A percentile compares a stretch with the other conserved stretches of the same genome.
These are phyloP conservation scores for Exsudoporus floridanus DNA, from an alignment of 1,284 basidiomycete genomes.

Conservation along the genomic window DNA sequence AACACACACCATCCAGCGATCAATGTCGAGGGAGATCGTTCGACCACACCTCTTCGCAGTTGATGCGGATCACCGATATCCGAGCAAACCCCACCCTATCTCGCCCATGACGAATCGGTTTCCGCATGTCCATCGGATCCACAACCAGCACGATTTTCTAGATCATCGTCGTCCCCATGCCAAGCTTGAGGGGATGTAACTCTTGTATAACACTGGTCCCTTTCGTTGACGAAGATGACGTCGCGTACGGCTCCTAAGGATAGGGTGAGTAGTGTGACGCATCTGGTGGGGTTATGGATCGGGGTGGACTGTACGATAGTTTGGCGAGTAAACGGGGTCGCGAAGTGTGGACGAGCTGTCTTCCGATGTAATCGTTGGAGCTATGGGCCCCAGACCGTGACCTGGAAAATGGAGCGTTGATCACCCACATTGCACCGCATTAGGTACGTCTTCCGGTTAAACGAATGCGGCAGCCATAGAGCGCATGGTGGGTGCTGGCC, in stretches of 20 bases:
- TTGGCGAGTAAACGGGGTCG: neutral
- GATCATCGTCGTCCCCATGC: conserved; percentile 16
- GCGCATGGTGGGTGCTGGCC: too few relatives aligned
- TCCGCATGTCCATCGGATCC: conserved; percentile 21
- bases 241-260: conserved; percentile 16
- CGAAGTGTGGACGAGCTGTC: too few relatives aligned
- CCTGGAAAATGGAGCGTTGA: too few relatives aligned
- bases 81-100: conserved; percentile 23
- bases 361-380: too few relatives aligned
- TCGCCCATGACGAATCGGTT: conserved; percentile 15
- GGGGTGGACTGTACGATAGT: neutral
- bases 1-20: too few relatives aligned
- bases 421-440: too few relatives aligned
- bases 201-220: conserved; percentile 21
- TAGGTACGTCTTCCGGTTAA: too few relatives aligned
- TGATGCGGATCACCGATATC: conserved; percentile 18
- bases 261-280: conserved; percentile 14
- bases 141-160: conserved; percentile 18
- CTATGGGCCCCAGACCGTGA: too few relatives aligned
- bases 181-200: conserved; percentile 10
- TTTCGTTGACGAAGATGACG: conserved; percentile 17
- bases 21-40: too few relatives aligned
- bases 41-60: too few relatives aligned
- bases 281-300: neutral
- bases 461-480: too few relatives aligned